Conservation (phyloP, 2,329 filamentous ascomycete genomes). For the Emergomyces africanus region DNA sequence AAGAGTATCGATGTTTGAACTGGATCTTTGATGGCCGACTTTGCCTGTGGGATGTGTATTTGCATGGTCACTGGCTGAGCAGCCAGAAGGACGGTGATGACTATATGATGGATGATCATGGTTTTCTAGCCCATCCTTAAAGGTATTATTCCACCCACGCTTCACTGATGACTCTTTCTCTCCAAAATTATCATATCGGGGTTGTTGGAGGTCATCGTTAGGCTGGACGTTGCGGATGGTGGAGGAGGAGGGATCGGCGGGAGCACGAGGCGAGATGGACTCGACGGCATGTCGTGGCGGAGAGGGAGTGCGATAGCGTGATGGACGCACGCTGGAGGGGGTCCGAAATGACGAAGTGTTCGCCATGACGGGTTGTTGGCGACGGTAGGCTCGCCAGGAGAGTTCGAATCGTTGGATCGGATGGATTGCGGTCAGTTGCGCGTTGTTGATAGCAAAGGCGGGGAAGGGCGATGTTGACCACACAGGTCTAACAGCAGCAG, state of each 20-base stretch:
- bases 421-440: constrained; percentile 20
- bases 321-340: constrained; percentile 19
- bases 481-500: constrained; percentile 28
- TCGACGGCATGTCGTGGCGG: constrained; percentile 35
- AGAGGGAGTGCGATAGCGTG: constrained; percentile 34
- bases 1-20: constrained; percentile 37
- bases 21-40: constrained; percentile 29
- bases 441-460: constrained; percentile 22
- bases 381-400: constrained; percentile 12
- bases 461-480: constrained; percentile 24
- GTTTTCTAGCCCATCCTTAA: constrained; percentile 2
- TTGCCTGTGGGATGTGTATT: constrained; percentile 14
- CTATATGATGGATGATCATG: background rate
- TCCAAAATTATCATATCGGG: constrained; percentile 10
- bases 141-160: constrained; percentile 11
- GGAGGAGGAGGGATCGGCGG: constrained; percentile 14
- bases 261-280: constrained; percentile 29
- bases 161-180: constrained; percentile 16
- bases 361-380: constrained; percentile 19
- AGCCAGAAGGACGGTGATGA: background rate
- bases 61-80: background rate
- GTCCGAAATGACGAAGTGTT: constrained; percentile 25
- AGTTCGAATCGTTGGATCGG: constrained; percentile 11
- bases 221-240: constrained; percentile 14
- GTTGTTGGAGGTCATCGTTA: background rate